A percentile compares a stretch with the other conserved stretches of the same genome.
phyloP scores from a whole-genome alignment of 2,329 filamentous ascomycete genomes.

The Stachybotrys chartarum region DNA sequence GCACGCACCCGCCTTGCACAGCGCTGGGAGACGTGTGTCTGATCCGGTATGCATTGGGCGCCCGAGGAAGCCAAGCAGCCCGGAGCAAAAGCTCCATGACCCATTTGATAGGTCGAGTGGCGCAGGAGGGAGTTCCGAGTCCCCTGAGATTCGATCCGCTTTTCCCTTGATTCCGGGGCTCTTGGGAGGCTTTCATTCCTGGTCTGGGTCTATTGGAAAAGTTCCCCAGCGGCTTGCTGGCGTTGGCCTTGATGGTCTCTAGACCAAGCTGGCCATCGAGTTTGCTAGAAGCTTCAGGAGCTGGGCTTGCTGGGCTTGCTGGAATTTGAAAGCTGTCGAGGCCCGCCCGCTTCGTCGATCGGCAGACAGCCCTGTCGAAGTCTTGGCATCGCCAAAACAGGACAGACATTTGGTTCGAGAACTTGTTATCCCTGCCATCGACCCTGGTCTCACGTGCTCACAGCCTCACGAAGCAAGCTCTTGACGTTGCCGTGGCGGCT shows the following conservation, averaged over 20 bases:
- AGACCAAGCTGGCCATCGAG: too few species aligned
- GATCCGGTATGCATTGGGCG: conserved; percentile 10
- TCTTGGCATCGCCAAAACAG: background rate
- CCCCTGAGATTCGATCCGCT: conserved; percentile 7
- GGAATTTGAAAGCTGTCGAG: background rate
- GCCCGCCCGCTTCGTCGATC: background rate
- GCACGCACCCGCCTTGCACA: conserved; percentile 17
- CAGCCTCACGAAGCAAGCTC: too few species aligned
- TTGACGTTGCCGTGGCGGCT: too few species aligned
- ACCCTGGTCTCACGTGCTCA: background rate
- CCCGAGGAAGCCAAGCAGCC: conserved; percentile 12
- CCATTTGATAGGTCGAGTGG: conserved; percentile 19
- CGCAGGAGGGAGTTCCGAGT: conserved; percentile 14
- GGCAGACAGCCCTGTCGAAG: background rate
- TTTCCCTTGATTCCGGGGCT: conserved; percentile 3
- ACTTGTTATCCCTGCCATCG: background rate
- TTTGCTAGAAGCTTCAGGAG: too few species aligned
- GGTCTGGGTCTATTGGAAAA: background rate
- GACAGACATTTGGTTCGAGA: background rate
- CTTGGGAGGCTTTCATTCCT: background rate
- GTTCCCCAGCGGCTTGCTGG: background rate
- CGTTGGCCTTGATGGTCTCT: background rate
- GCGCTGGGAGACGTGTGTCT: conserved; percentile 18
- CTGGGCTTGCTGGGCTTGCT: too few species aligned
- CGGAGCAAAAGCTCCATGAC: conserved; percentile 28